phyloP scores from a whole-genome alignment of 2,329 filamentous ascomycete species.

The Verticillium nonalfalfae region DNA sequence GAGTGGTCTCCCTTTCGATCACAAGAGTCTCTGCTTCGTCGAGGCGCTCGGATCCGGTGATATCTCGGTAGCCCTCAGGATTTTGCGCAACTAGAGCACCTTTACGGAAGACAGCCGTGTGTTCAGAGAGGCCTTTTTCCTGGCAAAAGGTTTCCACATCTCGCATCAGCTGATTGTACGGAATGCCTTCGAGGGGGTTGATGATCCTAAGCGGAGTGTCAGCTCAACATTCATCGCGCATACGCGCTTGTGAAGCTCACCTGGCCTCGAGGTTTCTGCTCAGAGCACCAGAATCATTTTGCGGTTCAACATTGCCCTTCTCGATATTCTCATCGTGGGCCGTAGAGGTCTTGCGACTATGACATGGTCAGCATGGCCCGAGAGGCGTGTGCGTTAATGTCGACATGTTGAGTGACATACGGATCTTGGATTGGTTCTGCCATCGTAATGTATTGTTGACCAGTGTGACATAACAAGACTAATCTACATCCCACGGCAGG shows the following conservation, averaged over 20 bases:
- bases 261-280: conserved; percentile 34
- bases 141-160: conserved; percentile 59
- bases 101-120: conserved; percentile 53
- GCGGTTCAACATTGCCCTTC: conserved; percentile 16
- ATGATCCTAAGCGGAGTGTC: conserved; percentile 26
- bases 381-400: no score
- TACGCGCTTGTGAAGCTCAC: conserved; percentile 20
- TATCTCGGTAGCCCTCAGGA: conserved; percentile 53
- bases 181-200: conserved; percentile 42
- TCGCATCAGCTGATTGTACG: conserved; percentile 43
- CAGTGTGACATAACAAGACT: neutral
- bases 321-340: conserved; percentile 9
- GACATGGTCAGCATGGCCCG: neutral
- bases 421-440: neutral
- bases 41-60: conserved; percentile 51
- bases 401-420: neutral
- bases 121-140: conserved; percentile 50
- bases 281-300: conserved; percentile 25
- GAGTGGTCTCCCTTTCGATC: conserved; percentile 46
- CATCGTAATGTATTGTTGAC: neutral
- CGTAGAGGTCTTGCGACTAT: neutral
- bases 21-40: conserved; percentile 53
- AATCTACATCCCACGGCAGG: neutral
- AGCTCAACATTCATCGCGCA: neutral
- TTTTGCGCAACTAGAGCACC: conserved; percentile 71